These are phyloP conservation scores for Scortechinia acanthostroma DNA, from an alignment of 2,329 filamentous ascomycete genomes.

Conservation along the genomic window DNA sequence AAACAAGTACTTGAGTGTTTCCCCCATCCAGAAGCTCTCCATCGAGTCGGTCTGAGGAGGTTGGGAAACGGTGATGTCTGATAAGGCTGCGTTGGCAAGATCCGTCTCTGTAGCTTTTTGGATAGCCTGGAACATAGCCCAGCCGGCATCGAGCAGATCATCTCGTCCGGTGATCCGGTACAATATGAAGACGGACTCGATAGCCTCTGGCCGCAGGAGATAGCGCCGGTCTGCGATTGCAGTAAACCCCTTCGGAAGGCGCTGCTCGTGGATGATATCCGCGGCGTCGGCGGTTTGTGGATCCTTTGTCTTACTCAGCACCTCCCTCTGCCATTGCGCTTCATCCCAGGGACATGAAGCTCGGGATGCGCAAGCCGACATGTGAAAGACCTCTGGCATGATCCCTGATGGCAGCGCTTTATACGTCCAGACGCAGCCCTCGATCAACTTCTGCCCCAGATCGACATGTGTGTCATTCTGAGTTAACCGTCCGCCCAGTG, in stretches of 20 bases:
- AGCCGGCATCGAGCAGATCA: slow-evolving; percentile 32
- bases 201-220: slow-evolving; percentile 37
- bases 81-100: no score
- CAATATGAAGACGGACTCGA: slow-evolving; percentile 42
- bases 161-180: slow-evolving; percentile 38
- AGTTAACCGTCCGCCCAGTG: slow-evolving; percentile 57
- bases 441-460: slow-evolving; percentile 46
- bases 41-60: no score
- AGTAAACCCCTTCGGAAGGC: slow-evolving; percentile 45
- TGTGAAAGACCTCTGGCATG: slow-evolving; percentile 51
- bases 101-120: slow-evolving; percentile 30
- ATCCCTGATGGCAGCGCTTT: slow-evolving; percentile 44
- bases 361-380: slow-evolving; percentile 26
- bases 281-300: slow-evolving; percentile 4
- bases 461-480: slow-evolving; percentile 40
- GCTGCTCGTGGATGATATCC: slow-evolving; percentile 15
- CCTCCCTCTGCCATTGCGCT: not conserved
- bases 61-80: no score
- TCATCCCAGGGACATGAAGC: not conserved
- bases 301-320: slow-evolving; percentile 4
- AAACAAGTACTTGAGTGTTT: no score
- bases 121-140: slow-evolving; percentile 37
- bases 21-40: no score
- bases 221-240: slow-evolving; percentile 35
- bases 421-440: slow-evolving; percentile 60